Conservation (phyloP, 2,329 filamentous ascomycete genomes). For the Helotiales sp. region DNA sequence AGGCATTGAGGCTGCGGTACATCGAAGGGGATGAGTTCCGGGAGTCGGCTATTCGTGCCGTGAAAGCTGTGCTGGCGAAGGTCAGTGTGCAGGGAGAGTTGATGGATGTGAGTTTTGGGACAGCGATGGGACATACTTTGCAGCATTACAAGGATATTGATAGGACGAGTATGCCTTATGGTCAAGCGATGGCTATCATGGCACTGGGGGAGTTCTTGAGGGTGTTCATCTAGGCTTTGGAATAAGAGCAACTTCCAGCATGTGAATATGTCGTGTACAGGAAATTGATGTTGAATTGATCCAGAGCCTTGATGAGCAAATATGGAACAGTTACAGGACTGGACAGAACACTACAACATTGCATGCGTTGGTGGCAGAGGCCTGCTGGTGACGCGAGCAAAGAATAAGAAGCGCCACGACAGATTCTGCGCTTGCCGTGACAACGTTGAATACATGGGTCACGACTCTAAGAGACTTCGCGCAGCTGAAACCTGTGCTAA, state of each 20-base stretch:
- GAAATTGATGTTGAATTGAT: too few relatives aligned
- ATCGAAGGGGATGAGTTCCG: conserved; percentile 63
- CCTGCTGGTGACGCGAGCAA: too few relatives aligned
- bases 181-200: conserved; percentile 86
- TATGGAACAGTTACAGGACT: conserved; percentile 54
- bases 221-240: conserved; percentile 78
- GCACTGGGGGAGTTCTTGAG: conserved; percentile 75
- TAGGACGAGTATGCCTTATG: conserved; percentile 81
- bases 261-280: too few relatives aligned
- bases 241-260: too few relatives aligned
- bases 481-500: neutral
- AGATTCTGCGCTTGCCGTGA: neutral
- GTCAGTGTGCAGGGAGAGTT: conserved; percentile 73
- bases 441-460: neutral
- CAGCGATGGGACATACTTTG: conserved; percentile 73
- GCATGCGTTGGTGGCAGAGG: neutral
- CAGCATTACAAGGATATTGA: conserved; percentile 81
- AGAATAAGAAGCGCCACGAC: neutral
- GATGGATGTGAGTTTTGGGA: conserved; percentile 77
- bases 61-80: conserved; percentile 68
- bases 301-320: conserved; percentile 65
- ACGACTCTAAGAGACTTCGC: neutral
- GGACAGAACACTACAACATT: neutral
- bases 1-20: conserved; percentile 72
- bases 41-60: conserved; percentile 65